Conservation (phyloP, 2,329 filamentous ascomycete species). For the Metarhizium humberi region DNA sequence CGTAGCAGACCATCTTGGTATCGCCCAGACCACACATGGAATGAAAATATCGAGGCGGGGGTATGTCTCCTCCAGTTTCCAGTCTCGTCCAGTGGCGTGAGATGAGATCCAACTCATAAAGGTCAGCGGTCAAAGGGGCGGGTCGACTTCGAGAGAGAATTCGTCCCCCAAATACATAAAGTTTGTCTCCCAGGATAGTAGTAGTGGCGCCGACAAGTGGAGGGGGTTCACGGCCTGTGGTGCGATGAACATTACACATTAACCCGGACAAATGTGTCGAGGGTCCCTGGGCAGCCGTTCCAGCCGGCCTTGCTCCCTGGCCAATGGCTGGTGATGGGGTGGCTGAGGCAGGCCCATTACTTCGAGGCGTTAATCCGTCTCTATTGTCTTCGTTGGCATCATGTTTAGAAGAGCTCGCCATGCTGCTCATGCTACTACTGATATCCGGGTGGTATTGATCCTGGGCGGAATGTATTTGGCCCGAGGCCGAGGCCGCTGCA, state of each 20-base stretch:
- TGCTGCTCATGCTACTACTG: constrained; percentile 37
- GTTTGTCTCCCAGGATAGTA: constrained; percentile 86
- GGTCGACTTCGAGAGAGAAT: constrained; percentile 77
- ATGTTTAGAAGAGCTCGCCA: constrained; percentile 30
- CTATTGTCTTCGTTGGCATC: constrained; percentile 34
- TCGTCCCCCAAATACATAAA: constrained; percentile 93
- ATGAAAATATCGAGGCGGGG: constrained; percentile 91
- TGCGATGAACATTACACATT: constrained; percentile 69
- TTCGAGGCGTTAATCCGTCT: constrained; percentile 42
- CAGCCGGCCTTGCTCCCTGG: constrained; percentile 20
- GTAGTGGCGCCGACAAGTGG: constrained; percentile 91
- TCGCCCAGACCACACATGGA: constrained; percentile 90
- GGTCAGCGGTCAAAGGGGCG: constrained; percentile 70
- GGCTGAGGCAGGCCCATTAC: constrained; percentile 43
- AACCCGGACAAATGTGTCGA: constrained; percentile 54
- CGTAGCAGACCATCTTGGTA: constrained; percentile 94
- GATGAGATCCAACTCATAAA: constrained; percentile 90
- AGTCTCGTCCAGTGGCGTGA: constrained; percentile 88
- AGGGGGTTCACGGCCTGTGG: constrained; percentile 84
- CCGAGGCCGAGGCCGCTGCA: constrained; percentile 17
- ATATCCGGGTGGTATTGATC: constrained; percentile 26
- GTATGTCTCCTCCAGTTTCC: constrained; percentile 74
- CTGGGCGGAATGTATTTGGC: constrained; percentile 27
- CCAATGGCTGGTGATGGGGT: constrained; percentile 45
- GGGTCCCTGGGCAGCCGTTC: constrained; percentile 34